Evolutionary conservation across 164 flowering plant genomes (phyloP).

Genomic region (Kingdonia uniflora): DNA sequence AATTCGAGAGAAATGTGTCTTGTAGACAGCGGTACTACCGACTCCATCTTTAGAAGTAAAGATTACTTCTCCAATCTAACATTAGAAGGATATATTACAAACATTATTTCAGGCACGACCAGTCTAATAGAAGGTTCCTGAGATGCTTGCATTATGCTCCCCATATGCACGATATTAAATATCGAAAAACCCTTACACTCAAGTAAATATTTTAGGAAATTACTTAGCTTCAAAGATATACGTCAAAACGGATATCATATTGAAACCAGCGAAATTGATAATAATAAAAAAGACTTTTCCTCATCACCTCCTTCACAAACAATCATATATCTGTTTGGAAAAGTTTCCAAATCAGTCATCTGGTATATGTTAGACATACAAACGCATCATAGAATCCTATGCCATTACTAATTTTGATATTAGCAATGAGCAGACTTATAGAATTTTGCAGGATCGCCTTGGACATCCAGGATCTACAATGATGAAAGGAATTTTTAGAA

Average conservation of each 20-base stretch:
- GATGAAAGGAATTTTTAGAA: not conserved
- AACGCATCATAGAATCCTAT: not conserved
- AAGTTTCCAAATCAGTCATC: no score
- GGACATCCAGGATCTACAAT: not conserved
- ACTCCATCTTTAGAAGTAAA: not conserved
- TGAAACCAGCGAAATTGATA: not conserved
- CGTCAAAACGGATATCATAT: no score
- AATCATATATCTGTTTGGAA: no score
- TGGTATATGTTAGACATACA: not conserved
- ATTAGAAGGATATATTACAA: not conserved
- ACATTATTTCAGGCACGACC: not conserved
- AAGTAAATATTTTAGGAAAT: not conserved
- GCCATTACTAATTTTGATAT: no score
- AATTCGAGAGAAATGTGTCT: not conserved
- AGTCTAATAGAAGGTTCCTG: not conserved
- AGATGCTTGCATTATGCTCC: not conserved
- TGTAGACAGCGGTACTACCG: no score
- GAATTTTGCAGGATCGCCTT: slow-evolving; percentile 1
- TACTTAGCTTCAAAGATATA: no score
- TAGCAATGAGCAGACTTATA: no score
- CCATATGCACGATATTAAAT: not conserved
- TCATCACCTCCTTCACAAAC: not conserved
- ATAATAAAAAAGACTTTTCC: not conserved
- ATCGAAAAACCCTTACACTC: not conserved
- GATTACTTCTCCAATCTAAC: not conserved